Base-by-base conservation (phyloP, 169 alveolate species). In the Plasmodium ovale region DNA sequence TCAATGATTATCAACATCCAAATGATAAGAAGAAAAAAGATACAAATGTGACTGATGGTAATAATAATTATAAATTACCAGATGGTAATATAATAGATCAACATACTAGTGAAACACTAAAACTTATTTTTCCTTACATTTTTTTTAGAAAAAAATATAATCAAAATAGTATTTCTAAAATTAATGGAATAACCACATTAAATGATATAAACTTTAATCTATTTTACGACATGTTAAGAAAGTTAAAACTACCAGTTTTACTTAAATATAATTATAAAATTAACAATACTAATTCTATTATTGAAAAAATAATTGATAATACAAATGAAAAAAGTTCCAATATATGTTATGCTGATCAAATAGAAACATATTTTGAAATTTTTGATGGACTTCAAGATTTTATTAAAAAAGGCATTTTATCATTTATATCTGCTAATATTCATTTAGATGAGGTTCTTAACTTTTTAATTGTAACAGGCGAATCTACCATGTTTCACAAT, bases 381-480 rank as follows among this genome's bases (percentile, higher is more conserved):
- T 74, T 74, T 53, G 88, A 74, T 64, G 88, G 88, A 1, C 53
- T 74, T 42, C 88, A 74, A 60, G 74, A 74, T 59, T 74, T 74
- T 59, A 59, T 74, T 35, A 74, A 74, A 74, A 74, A 74, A 16
- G 88, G 88, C 59, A 74, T 74, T 74, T 74, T 74, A 74, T 74
- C 88, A 14, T 74, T 74, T 49, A 59, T 74, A 59, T 74, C 88
- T 21, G 44, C 88, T 25, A 74, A 74, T 60, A 74, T 74, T 19
- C 59, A 42, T 54, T 19, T 74, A 42, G 88, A 74, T 47, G 88
- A 74, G n/a, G 77, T 74, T 74, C 88, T 74, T 29, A 74, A 74
- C 16, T 82, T 84, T 60, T 58, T 93, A 27, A 92, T 93, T 37
- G 60, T 93, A 58, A 87, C 94, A 35, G 96, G 96, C 31, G 96